Evolutionary conservation across 140 eudicot genomes (phyloP).

Genomic region (Bidens hawaiensis): DNA sequence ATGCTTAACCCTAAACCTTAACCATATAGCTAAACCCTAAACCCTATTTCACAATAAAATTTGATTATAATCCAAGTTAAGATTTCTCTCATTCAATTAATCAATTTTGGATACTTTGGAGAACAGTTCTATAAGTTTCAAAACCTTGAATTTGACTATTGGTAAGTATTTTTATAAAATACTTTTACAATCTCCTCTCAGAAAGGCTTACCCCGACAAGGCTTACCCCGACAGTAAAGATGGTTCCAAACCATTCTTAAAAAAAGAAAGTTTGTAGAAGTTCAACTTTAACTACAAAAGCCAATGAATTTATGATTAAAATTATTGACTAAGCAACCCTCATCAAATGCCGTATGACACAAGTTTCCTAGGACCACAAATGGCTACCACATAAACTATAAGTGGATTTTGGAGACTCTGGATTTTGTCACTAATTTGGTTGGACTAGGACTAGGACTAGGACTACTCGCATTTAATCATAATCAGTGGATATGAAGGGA

Average conservation of each 20-base stretch:
- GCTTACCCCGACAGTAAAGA: no score
- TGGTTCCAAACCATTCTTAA: no score
- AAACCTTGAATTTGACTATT: background rate
- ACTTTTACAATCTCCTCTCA: no score
- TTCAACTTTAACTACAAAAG: background rate
- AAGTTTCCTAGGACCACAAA: slow-evolving; percentile 14
- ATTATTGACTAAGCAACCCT: slow-evolving; percentile 10
- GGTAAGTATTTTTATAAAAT: no score
- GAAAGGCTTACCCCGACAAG: no score
- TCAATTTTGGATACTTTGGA: background rate
- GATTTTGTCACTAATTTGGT: background rate
- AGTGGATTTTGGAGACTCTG: background rate
- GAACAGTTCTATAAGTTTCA: no score
- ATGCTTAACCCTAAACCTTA: no score
- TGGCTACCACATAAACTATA: slow-evolving; percentile 4
- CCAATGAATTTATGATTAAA: background rate
- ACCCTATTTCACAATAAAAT: no score
- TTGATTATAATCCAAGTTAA: background rate
- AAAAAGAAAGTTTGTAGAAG: background rate
- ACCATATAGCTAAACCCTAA: no score
- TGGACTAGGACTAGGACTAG: no score
- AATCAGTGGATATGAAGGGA: background rate
- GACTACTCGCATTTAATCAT: no score
- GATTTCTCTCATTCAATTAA: background rate
- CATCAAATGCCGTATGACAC: slow-evolving; percentile 4